Evolutionary conservation across 1,139 yeast species (phyloP).

Genomic region (Candida dubliniensis): DNA sequence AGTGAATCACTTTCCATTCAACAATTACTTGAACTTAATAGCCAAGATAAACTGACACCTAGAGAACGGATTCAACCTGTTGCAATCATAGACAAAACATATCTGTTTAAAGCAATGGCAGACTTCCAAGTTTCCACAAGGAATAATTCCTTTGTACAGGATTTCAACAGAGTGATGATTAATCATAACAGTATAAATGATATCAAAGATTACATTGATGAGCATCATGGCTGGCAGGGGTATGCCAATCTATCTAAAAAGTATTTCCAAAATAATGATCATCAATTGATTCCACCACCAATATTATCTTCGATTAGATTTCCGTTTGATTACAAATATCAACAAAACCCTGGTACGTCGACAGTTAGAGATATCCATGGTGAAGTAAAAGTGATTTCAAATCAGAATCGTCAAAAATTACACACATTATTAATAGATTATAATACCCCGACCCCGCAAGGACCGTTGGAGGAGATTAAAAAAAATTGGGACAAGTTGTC

Average conservation of each 20-base stretch:
- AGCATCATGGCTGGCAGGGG: constrained; percentile 34
- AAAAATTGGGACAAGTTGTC: constrained; percentile 32
- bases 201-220: constrained; percentile 44
- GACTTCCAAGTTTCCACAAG: constrained; percentile 80
- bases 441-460: constrained; percentile 27
- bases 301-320: constrained; percentile 71
- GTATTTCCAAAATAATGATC: constrained; percentile 30
- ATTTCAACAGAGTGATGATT: constrained; percentile 26
- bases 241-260: constrained; percentile 31
- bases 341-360: constrained; percentile 49
- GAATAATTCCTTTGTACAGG: constrained; percentile 50
- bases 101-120: constrained; percentile 79
- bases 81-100: constrained; percentile 69
- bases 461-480: constrained; percentile 39
- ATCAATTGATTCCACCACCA: constrained; percentile 86
- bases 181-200: constrained; percentile 30
- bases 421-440: constrained; percentile 47
- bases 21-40: constrained; percentile 42
- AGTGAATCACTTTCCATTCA: constrained; percentile 51
- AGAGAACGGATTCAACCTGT: constrained; percentile 54
- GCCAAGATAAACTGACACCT: constrained; percentile 16
- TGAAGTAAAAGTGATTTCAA: constrained; percentile 41
- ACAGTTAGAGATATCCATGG: constrained; percentile 65
- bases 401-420: constrained; percentile 40
- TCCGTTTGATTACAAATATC: constrained; percentile 64